Evolutionary conservation across 768 basidiomycete genomes (phyloP).

Genomic region (Trametes cingulata): DNA sequence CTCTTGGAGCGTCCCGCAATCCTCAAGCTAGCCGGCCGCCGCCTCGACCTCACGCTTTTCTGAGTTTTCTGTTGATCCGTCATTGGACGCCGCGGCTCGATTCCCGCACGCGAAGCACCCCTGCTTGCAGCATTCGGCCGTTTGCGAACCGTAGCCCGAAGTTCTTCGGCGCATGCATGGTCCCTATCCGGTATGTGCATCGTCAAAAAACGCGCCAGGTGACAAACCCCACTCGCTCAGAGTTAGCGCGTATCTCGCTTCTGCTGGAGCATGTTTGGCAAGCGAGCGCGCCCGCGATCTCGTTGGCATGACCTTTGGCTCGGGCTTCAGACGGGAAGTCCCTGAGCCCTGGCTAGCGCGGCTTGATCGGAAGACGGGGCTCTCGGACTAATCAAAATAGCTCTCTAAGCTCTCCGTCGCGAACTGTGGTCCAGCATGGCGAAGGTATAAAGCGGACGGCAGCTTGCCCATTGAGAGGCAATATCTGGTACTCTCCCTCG

Average conservation of each 20-base stretch:
- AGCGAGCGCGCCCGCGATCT: not conserved
- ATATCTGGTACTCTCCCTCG: not conserved
- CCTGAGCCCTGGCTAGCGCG: not conserved
- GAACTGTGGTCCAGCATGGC: not conserved
- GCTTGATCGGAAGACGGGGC: not conserved
- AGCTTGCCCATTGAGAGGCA: not conserved
- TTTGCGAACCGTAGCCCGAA: no score
- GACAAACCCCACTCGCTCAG: no score
- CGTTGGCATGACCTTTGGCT: conserved; percentile 1
- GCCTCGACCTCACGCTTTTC: no score
- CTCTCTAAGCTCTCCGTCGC: not conserved
- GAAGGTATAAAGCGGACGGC: not conserved
- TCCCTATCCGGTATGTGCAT: not conserved
- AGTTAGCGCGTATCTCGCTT: not conserved
- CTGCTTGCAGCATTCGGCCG: no score
- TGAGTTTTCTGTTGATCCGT: no score
- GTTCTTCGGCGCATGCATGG: not conserved
- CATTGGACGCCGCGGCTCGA: no score
- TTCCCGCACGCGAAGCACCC: no score
- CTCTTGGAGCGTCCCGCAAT: no score
- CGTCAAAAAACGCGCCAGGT: not conserved
- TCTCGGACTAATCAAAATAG: not conserved
- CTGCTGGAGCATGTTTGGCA: not conserved
- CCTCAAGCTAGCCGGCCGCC: no score
- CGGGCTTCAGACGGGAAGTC: not conserved